Evolutionary conservation across 441 rosid species (phyloP).

Genomic region (Raphanus hybrid): DNA sequence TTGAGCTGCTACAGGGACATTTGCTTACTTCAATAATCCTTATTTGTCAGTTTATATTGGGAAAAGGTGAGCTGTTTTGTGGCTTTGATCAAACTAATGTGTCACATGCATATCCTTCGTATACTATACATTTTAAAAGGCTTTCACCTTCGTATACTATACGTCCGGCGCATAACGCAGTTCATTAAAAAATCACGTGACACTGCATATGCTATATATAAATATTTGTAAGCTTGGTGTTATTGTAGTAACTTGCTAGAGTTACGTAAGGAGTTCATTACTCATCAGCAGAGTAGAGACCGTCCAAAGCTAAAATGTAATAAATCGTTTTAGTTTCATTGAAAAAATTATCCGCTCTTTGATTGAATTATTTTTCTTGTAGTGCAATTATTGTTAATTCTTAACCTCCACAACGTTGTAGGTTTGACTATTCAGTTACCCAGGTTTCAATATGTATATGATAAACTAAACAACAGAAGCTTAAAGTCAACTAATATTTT

Average conservation of each 20-base stretch:
- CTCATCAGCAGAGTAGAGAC: slow-evolving; percentile 18
- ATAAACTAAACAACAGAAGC: slow-evolving; percentile 24
- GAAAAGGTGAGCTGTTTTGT: not conserved
- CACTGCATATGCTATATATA: slow-evolving; percentile 9
- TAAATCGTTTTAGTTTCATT: not conserved
- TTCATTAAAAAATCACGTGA: slow-evolving; percentile 27
- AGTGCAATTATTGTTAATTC: not conserved
- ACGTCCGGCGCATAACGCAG: slow-evolving; percentile 34
- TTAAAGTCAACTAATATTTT: slow-evolving; percentile 37
- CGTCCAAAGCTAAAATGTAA: slow-evolving; percentile 28
- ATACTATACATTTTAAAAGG: slow-evolving; percentile 11
- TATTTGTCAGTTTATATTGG: slow-evolving; percentile 8
- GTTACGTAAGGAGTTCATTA: slow-evolving; percentile 18
- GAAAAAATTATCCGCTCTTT: not conserved
- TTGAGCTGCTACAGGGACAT: slow-evolving; percentile 35
- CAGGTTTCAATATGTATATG: not conserved
- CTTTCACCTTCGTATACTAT: slow-evolving; percentile 26
- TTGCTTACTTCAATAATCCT: slow-evolving; percentile 31
- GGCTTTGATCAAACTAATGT: slow-evolving; percentile 19
- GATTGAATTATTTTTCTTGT: slow-evolving; percentile 14
- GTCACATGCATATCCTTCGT: slow-evolving; percentile 40
- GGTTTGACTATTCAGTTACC: slow-evolving; percentile 22
- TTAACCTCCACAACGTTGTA: slow-evolving; percentile 12
- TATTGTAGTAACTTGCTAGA: slow-evolving; percentile 11
- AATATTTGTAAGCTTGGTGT: slow-evolving; percentile 10